phyloP scores from a whole-genome alignment of 768 basidiomycete genomes.

The Mycena filopes region DNA sequence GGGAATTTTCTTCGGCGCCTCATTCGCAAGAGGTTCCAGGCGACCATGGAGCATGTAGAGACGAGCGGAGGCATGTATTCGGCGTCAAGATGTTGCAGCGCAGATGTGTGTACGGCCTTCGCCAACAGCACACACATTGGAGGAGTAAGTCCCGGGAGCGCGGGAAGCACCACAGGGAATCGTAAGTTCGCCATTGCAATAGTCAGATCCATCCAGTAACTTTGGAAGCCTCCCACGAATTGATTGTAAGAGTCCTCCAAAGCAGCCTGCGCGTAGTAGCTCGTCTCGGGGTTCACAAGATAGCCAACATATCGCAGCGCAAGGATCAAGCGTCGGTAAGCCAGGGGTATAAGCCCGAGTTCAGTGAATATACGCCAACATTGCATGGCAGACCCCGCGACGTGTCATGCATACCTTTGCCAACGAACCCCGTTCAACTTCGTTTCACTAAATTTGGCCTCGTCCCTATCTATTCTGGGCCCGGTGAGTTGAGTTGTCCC shows the following conservation, averaged over 20 bases:
- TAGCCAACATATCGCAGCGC: not conserved
- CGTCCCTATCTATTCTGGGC: no score
- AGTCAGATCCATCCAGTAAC: conserved; percentile 1
- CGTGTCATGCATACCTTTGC: no score
- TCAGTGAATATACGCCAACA: not conserved
- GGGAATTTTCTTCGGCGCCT: not conserved
- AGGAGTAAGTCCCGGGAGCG: not conserved
- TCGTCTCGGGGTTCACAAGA: not conserved
- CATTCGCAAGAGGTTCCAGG: not conserved
- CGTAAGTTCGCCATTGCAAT: not conserved
- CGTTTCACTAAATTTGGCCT: no score
- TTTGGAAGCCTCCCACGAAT: not conserved
- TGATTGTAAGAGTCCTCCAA: not conserved
- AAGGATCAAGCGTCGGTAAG: not conserved
- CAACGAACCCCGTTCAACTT: no score
- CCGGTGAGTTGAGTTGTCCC: no score
- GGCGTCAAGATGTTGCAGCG: not conserved
- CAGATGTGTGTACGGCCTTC: not conserved
- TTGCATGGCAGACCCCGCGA: no score
- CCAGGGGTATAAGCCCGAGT: not conserved
- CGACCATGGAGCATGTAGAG: not conserved
- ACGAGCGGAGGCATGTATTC: not conserved
- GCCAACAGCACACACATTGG: not conserved
- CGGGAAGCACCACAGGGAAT: not conserved
- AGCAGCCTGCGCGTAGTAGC: not conserved